Conservation (phyloP, 768 basidiomycete species). For the Trametes punicea region DNA sequence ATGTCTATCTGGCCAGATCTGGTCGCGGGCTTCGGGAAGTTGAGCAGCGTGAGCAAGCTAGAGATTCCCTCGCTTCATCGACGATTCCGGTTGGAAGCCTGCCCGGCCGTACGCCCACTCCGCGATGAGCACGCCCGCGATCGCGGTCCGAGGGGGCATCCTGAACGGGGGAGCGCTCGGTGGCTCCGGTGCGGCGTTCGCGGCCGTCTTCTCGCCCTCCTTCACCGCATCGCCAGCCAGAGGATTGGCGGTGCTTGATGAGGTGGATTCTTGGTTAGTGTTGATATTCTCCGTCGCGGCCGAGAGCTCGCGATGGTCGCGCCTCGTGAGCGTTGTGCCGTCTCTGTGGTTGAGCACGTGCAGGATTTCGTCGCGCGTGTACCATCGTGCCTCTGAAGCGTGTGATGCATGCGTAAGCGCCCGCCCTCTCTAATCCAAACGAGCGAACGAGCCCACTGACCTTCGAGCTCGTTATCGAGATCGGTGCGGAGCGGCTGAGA, state of each 20-base stretch:
- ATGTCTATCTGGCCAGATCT: conserved; percentile 12
- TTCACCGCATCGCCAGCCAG: conserved; percentile 31
- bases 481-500: conserved; percentile 74
- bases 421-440: background rate
- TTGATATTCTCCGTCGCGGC: conserved; percentile 25
- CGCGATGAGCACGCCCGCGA: conserved; percentile 81
- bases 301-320: conserved; percentile 50
- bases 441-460: conserved; percentile 38
- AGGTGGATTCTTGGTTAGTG: conserved; percentile 1
- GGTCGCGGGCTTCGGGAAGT: background rate
- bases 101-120: conserved; percentile 74
- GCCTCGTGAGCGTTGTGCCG: conserved; percentile 46
- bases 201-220: conserved; percentile 19
- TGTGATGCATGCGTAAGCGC: background rate
- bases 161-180: conserved; percentile 43
- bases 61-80: conserved; percentile 7
- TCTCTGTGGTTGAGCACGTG: conserved; percentile 54
- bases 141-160: conserved; percentile 73
- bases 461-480: conserved; percentile 94
- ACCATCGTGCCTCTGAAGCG: conserved; percentile 84
- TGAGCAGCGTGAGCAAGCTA: background rate
- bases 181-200: conserved; percentile 24
- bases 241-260: conserved; percentile 14
- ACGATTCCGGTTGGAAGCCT: conserved; percentile 17
- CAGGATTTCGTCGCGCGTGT: conserved; percentile 68